A percentile compares a stretch with the other conserved stretches of the same genome.
phyloP scores from a whole-genome alignment of 2,329 filamentous ascomycete genomes.

The Talaromyces piceae region DNA sequence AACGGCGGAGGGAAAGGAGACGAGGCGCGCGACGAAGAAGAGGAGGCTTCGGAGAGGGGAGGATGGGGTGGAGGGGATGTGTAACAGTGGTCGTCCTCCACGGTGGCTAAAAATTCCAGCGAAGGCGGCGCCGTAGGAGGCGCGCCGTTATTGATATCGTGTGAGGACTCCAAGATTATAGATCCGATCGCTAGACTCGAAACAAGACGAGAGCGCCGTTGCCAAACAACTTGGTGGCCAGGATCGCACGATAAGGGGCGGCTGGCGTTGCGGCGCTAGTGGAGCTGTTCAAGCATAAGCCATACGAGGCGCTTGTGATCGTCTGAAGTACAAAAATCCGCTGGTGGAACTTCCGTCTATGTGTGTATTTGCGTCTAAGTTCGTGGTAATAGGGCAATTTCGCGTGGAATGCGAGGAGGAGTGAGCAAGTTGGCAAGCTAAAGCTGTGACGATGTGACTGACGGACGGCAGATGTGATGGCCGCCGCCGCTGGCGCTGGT shows the following conservation, averaged over 20 bases:
- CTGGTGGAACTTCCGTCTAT: neutral
- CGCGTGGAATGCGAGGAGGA: neutral
- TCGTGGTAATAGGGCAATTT: neutral
- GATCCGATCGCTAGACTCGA: neutral
- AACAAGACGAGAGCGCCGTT: neutral
- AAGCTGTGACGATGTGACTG: neutral
- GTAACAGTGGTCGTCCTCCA: slow-evolving; percentile 34
- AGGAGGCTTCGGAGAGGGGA: slow-evolving; percentile 33
- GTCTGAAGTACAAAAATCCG: neutral
- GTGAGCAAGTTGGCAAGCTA: neutral
- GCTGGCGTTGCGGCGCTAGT: neutral
- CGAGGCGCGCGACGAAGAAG: slow-evolving; percentile 44
- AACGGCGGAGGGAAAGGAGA: slow-evolving; percentile 55
- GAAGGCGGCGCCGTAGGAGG: slow-evolving; percentile 40
- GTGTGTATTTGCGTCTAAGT: neutral
- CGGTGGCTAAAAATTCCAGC: slow-evolving; percentile 28
- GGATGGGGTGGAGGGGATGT: slow-evolving; percentile 33
- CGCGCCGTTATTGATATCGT: slow-evolving; percentile 22
- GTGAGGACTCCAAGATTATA: slow-evolving; percentile 20
- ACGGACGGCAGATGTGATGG: neutral
- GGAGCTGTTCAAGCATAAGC: neutral
- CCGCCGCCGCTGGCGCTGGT: neutral
- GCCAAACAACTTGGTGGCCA: neutral
- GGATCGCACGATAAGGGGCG: slow-evolving; percentile 9
- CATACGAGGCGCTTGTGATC: neutral